Conservation (phyloP, 768 basidiomycete species). For the Lactarius tabidus region DNA sequence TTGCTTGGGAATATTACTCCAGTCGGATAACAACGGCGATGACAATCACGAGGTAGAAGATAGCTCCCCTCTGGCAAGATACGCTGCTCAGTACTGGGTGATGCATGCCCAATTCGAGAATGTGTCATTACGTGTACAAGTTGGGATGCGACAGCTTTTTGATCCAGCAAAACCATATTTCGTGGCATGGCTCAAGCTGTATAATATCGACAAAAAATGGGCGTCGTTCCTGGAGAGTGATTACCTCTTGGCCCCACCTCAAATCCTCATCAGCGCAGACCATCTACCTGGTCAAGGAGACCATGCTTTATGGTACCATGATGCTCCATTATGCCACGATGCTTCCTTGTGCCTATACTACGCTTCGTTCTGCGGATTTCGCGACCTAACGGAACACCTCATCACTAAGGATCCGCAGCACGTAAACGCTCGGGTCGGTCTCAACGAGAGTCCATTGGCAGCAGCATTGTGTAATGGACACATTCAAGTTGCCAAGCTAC, state of each 20-base stretch:
- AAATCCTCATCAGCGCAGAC: too few species aligned
- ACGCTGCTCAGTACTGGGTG: background rate
- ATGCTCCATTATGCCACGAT: too few species aligned
- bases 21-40: background rate
- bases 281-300: too few species aligned
- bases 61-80: background rate
- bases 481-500: background rate
- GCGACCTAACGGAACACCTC: background rate
- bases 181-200: background rate
- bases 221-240: background rate
- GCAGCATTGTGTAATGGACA: background rate
- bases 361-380: background rate
- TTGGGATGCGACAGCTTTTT: background rate
- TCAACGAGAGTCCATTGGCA: background rate
- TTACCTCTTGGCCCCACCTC: too few species aligned
- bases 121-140: background rate
- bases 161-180: background rate
- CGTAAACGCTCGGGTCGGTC: background rate
- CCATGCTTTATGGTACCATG: too few species aligned
- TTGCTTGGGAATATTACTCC: background rate
- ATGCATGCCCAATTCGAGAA: background rate
- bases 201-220: background rate
- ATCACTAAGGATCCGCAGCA: background rate
- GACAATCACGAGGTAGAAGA: background rate
- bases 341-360: background rate